Evolutionary conservation across 257 asterid species (phyloP).

Genomic region (Solanum neorickii): DNA sequence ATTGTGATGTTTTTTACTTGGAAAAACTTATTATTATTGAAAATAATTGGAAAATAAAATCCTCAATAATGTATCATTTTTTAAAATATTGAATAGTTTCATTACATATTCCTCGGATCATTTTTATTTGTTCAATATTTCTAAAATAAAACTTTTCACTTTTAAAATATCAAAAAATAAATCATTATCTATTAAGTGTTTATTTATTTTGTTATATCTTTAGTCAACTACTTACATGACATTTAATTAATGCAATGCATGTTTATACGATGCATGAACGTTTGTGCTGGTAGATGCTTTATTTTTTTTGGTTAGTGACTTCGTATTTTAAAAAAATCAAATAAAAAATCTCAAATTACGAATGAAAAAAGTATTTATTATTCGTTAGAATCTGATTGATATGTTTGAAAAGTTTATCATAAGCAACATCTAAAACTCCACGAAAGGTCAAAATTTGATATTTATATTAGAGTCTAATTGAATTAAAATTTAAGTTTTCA

Average conservation of each 20-base stretch:
- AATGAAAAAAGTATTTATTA: fast-evolving
- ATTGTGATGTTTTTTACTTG: background rate
- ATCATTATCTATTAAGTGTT: background rate
- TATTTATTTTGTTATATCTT: background rate
- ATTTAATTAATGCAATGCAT: background rate
- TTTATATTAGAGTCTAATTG: fast-evolving
- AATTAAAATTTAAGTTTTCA: no score
- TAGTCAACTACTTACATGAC: background rate
- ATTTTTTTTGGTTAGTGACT: background rate
- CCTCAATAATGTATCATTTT: background rate
- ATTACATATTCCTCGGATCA: fast-evolving
- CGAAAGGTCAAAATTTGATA: background rate
- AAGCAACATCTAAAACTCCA: background rate
- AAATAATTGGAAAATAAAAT: background rate
- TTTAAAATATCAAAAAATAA: background rate
- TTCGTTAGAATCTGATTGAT: fast-evolving
- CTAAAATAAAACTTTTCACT: fast-evolving
- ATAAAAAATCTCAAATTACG: background rate
- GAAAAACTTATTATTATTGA: background rate
- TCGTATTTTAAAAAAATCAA: no score
- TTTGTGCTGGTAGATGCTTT: background rate
- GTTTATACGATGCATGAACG: background rate
- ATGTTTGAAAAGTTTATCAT: background rate
- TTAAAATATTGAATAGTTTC: background rate
- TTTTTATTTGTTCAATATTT: background rate